These are phyloP conservation scores for Aspergillus sclerotiicarbonarius DNA, from an alignment of 495 filamentous ascomycete species.

Conservation along the genomic window DNA sequence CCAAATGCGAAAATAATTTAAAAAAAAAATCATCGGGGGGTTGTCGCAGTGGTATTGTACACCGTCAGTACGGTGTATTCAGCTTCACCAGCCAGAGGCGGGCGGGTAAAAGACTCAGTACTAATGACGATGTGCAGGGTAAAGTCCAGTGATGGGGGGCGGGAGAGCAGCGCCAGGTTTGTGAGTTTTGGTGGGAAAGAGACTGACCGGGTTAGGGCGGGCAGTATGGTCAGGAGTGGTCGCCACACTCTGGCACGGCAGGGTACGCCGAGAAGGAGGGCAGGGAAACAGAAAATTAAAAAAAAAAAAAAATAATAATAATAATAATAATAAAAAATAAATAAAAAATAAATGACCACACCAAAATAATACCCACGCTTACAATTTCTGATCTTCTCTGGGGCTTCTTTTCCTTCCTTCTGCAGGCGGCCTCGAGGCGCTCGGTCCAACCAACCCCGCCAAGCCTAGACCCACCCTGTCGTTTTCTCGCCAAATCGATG, in stretches of 20 bases:
- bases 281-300: background rate
- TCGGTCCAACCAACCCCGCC: slow-evolving; percentile 28
- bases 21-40: slow-evolving; percentile 6
- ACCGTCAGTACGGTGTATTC: background rate
- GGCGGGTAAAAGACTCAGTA: background rate
- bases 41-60: background rate
- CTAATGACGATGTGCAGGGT: slow-evolving; percentile 11
- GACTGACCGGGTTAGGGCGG: background rate
- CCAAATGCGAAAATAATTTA: slow-evolving; percentile 6
- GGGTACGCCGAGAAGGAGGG: background rate
- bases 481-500: slow-evolving; percentile 20
- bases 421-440: slow-evolving; percentile 19
- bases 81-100: background rate
- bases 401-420: slow-evolving; percentile 21
- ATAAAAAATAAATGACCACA: slow-evolving; percentile 5
- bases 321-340: slow-evolving; percentile 6
- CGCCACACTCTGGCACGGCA: slow-evolving; percentile 15
- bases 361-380: background rate
- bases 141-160: slow-evolving; percentile 11
- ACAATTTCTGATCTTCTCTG: slow-evolving; percentile 18
- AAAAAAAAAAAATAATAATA: slow-evolving; percentile 5
- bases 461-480: slow-evolving; percentile 19
- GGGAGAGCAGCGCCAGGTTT: slow-evolving; percentile 19
- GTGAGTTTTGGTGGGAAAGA: slow-evolving; percentile 10
- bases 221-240: slow-evolving; percentile 11